Percentiles rank a stretch among this genome's conserved stretches.
These are phyloP conservation scores for Verticillium albo-atrum DNA, from an alignment of 2,329 filamentous ascomycete genomes.

Conservation along the genomic window DNA sequence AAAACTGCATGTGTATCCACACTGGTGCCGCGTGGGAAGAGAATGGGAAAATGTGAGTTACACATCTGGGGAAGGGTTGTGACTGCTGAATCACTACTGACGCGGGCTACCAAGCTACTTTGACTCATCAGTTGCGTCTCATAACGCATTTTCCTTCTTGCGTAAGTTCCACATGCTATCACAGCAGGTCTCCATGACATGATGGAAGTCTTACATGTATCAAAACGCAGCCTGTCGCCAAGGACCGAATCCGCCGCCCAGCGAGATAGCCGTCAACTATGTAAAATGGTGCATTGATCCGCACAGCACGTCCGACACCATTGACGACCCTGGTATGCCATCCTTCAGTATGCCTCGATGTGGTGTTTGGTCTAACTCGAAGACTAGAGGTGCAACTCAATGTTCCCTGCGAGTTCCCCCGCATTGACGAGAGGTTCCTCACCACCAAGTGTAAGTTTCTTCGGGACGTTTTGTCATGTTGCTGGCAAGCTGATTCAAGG, in stretches of 20 bases:
- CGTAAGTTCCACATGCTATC: slow-evolving; percentile 27
- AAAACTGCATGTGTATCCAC: slow-evolving; percentile 11
- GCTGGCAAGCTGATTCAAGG: slow-evolving; percentile 21
- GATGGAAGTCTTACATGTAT: too few species aligned
- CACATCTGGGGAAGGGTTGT: too few species aligned
- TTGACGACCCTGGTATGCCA: too few species aligned
- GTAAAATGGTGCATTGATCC: too few species aligned
- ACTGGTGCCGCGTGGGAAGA: slow-evolving; percentile 11
- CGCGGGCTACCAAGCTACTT: neutral
- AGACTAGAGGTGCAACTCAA: slow-evolving; percentile 24
- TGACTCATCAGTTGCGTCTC: slow-evolving; percentile 19
- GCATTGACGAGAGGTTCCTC: slow-evolving; percentile 38
- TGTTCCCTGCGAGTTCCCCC: slow-evolving; percentile 35
- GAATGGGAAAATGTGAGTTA: slow-evolving; percentile 6
- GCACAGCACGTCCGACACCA: too few species aligned
- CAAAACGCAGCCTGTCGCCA: too few species aligned
- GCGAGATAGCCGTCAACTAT: too few species aligned
- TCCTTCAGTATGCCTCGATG: too few species aligned
- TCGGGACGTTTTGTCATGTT: slow-evolving; percentile 13
- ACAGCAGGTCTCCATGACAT: too few species aligned
- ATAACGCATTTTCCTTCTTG: slow-evolving; percentile 13
- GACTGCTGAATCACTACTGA: too few species aligned
- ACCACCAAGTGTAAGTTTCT: slow-evolving; percentile 20
- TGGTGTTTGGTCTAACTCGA: neutral
- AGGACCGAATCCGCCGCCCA: too few species aligned